Evolutionary conservation across 139 green algal genomes (phyloP).

Genomic region (Chlorella sp.): DNA sequence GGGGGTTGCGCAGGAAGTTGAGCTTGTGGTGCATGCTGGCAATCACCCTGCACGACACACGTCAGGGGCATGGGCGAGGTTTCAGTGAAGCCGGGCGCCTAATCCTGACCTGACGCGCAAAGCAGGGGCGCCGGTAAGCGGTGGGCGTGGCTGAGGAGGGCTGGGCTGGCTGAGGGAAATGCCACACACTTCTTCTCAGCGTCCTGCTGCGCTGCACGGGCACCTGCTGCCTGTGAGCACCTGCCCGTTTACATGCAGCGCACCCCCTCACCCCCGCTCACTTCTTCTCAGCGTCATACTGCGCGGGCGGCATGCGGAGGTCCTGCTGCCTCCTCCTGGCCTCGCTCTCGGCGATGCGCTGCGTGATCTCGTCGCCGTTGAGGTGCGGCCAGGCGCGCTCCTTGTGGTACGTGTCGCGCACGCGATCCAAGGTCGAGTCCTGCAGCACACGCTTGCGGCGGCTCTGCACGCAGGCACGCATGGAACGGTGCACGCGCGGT

Average conservation of each 20-base stretch:
- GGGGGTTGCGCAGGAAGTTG: constrained; percentile 59
- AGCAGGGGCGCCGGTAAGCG: too few relatives aligned
- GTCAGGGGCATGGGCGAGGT: not conserved
- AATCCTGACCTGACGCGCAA: too few relatives aligned
- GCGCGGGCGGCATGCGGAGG: constrained; percentile 45
- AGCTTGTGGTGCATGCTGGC: constrained; percentile 60
- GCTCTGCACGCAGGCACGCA: too few relatives aligned
- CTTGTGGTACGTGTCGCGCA: not conserved
- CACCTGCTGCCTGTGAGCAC: too few relatives aligned
- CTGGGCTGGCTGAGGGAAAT: too few relatives aligned
- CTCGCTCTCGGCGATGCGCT: constrained; percentile 33
- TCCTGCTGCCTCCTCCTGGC: constrained; percentile 35
- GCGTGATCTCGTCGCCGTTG: constrained; percentile 5
- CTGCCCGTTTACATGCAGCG: too few relatives aligned
- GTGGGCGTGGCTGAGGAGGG: too few relatives aligned
- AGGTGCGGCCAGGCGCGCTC: constrained; percentile 10
- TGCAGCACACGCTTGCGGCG: not conserved
- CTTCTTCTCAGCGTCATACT: constrained; percentile 56
- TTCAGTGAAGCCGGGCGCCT: not conserved
- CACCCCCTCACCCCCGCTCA: constrained; percentile 25
- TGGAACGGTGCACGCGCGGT: too few relatives aligned
- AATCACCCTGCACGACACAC: constrained; percentile 44
- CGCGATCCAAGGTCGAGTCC: not conserved
- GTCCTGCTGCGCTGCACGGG: too few relatives aligned
- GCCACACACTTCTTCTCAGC: too few relatives aligned